Evolutionary conservation across 2,329 filamentous ascomycete species (phyloP).

Genomic region (Cordyceps fumosorosea): DNA sequence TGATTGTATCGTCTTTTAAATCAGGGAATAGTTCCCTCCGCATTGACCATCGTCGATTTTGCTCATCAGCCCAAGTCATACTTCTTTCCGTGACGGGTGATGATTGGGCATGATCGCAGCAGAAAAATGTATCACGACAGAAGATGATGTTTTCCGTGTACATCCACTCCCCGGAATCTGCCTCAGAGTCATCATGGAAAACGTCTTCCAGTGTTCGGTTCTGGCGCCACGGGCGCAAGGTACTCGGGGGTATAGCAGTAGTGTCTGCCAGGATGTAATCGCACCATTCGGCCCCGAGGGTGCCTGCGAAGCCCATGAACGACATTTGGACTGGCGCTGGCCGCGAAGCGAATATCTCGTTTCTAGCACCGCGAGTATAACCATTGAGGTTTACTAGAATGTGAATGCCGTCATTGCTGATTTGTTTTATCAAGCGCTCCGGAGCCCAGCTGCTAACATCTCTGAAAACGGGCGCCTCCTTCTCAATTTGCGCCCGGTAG

Average conservation of each 20-base stretch:
- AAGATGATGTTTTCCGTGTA: slow-evolving; percentile 97
- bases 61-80: slow-evolving; percentile 78
- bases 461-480: slow-evolving; percentile 82
- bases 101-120: slow-evolving; percentile 92
- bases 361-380: slow-evolving; percentile 92
- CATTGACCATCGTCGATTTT: slow-evolving; percentile 80
- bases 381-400: slow-evolving; percentile 97
- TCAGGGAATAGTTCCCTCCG: slow-evolving; percentile 84
- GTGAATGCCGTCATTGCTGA: slow-evolving; percentile 81
- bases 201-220: slow-evolving; percentile 70
- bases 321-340: slow-evolving; percentile 98
- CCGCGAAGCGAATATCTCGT: slow-evolving; percentile 92
- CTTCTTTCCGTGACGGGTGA: slow-evolving; percentile 62
- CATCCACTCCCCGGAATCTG: slow-evolving; percentile 73
- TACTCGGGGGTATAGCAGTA: slow-evolving; percentile 75
- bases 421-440: slow-evolving; percentile 78
- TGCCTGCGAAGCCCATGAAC: slow-evolving; percentile 98
- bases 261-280: slow-evolving; percentile 92
- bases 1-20: slow-evolving; percentile 75
- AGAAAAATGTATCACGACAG: slow-evolving; percentile 93
- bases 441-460: slow-evolving; percentile 84
- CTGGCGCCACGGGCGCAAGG: slow-evolving; percentile 69
- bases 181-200: slow-evolving; percentile 58
- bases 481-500: slow-evolving; percentile 88
- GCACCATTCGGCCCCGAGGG: slow-evolving; percentile 94